Base-by-base conservation (phyloP, 2,329 filamentous ascomycete species). In the Neofusicoccum kwambonambiense region DNA sequence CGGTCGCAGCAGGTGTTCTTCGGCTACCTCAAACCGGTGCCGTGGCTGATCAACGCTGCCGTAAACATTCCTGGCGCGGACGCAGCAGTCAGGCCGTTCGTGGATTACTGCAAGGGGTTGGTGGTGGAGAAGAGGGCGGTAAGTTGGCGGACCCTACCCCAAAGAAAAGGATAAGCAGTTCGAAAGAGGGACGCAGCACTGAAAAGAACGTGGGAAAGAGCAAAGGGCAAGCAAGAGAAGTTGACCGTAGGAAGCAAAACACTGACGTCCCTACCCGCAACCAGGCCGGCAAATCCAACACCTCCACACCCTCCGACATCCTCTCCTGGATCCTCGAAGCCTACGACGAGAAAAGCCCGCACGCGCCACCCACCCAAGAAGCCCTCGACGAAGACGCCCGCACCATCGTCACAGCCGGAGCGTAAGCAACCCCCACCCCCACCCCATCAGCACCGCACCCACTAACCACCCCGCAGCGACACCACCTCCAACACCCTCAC, bases 381-480 rank as follows among this genome's bases (percentile, higher is more conserved):
- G 61, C 49, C 19, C 39, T 64, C 41, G 27, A 54, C 50, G 61
- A 64, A 47, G 49, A 64, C 15, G 50, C 47, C 35, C 61, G 61
- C 41, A 22, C 31, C n/a, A 54, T 64, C 50, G 73, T 79, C 35
- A 66, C 78, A 17, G 77, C 76, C 11, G 62, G 78, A 31, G n/a
- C 50, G 57, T 61, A n/a, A 47, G 57, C 49, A 11, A 12, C 22
- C 13, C 17, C 6, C 34, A 3, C n/a, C 13, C 42, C 11, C 22
- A 22, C 34, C n/a, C 27, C 3, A 42, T 2, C 13, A 22, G 0
- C 37, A 34, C n/a, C 34, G 2, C 17, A 15, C 54, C 31, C 2
- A 42, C 19, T 8, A 11, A 3, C 19, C 17, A 7, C 27, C 6
- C 19, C 15, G n/a, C 41, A 56, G 62, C 31, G 64, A 65, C 52